Percentiles rank a stretch among this genome's conserved stretches.
phyloP scores from a whole-genome alignment of 306 rosid species.

The Ammopiptanthus mongolicus region DNA sequence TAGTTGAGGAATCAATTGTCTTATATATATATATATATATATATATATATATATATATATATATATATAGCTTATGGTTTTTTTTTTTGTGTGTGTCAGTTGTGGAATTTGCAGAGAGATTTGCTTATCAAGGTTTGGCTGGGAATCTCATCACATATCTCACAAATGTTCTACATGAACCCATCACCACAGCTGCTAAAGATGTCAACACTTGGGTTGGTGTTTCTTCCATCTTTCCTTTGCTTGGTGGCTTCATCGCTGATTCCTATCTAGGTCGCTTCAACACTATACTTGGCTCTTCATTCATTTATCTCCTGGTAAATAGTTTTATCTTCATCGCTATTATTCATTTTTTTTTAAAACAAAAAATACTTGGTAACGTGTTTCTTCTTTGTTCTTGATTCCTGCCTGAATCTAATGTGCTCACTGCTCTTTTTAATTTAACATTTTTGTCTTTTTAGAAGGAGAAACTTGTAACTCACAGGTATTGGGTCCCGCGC shows the following conservation, averaged over 20 bases:
- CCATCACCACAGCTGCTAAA: slow-evolving; percentile 39
- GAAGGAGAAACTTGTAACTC: not conserved
- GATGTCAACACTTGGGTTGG: slow-evolving; percentile 67
- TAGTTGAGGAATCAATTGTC: too few species aligned
- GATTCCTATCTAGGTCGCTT: slow-evolving; percentile 61
- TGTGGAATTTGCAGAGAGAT: slow-evolving; percentile 52
- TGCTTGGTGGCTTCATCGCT: slow-evolving; percentile 54
- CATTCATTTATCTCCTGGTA: slow-evolving; percentile 48
- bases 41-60: too few species aligned
- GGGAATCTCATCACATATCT: slow-evolving; percentile 34
- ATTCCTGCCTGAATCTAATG: not conserved
- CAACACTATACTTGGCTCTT: slow-evolving; percentile 48
- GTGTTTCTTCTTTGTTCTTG: not conserved
- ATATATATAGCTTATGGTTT: not conserved
- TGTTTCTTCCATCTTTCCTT: slow-evolving; percentile 47
- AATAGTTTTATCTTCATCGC: not conserved
- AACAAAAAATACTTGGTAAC: not conserved
- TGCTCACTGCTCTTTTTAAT: not conserved
- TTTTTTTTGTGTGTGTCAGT: not conserved
- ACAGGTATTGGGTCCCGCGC: not conserved
- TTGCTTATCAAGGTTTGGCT: slow-evolving; percentile 40
- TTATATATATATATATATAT: too few species aligned
- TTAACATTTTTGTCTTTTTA: slow-evolving; percentile 25
- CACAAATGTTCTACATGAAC: slow-evolving; percentile 41
- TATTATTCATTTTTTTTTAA: not conserved